Conservation (phyloP, 805 yeast species). For the Yarrowia deformans region DNA sequence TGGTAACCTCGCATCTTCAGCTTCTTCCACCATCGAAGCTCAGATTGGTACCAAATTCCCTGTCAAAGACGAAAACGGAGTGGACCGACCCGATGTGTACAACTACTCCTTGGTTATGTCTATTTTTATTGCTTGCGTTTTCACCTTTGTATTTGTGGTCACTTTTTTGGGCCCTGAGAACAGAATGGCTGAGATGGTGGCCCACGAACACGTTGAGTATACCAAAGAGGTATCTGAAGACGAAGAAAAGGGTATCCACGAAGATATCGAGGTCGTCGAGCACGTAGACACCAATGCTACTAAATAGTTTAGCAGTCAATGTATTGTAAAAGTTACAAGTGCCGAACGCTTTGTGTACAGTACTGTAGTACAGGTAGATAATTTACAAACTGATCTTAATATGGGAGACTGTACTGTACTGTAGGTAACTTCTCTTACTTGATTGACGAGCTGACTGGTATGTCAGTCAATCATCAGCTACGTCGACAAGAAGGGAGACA, state of each 20-base stretch:
- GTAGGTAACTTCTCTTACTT: too few species aligned
- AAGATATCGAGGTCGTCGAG: slow-evolving; percentile 8
- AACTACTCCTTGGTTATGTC: slow-evolving; percentile 24
- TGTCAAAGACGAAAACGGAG: slow-evolving; percentile 8
- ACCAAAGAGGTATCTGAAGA: slow-evolving; percentile 3
- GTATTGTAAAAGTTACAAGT: neutral
- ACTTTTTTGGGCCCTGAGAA: slow-evolving; percentile 20
- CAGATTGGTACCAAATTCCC: slow-evolving; percentile 12
- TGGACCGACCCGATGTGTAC: slow-evolving; percentile 8
- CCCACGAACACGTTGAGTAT: slow-evolving; percentile 19
- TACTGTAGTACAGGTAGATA: too few species aligned
- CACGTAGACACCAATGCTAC: slow-evolving; percentile 10
- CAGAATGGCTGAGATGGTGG: slow-evolving; percentile 26
- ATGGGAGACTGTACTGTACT: too few species aligned
- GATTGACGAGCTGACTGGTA: too few species aligned
- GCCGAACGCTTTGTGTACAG: too few species aligned
- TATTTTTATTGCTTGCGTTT: slow-evolving; percentile 18
- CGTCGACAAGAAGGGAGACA: too few species aligned
- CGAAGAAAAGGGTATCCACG: slow-evolving; percentile 12
- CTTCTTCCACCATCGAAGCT: slow-evolving; percentile 18
- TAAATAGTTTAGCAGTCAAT: neutral
- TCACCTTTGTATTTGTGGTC: neutral
- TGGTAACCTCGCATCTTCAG: slow-evolving; percentile 23
- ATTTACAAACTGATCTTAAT: too few species aligned
- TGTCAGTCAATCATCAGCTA: too few species aligned